Evolutionary conservation across 108 stramenopile species (phyloP), one percentile per base, ranked within the genome.

Genomic region (Nitzschia putrida): DNA sequence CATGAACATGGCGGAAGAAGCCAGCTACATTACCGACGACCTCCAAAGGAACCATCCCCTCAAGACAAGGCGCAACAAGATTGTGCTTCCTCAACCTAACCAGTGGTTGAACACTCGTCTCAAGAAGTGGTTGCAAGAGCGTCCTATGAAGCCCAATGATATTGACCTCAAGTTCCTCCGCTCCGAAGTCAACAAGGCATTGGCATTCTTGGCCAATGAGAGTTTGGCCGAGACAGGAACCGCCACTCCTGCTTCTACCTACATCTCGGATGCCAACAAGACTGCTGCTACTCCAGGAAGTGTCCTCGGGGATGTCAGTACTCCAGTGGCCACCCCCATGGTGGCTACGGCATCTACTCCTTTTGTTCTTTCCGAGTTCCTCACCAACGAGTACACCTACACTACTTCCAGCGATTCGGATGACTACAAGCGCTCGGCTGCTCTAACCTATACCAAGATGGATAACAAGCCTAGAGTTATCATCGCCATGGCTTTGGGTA

Each of bases 81-180:
- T 73, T 41, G 72, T 73, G 20, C 26, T 73, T 41, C 72, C 72
- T 20, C 72, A 73, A 44, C 72, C 72, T 47, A 73, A 73, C 26
- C 72, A 73, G 42, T 73, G 72, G 72, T 44, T 73, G 39, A 73
- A 73, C 45, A 73, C 72, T 18, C 61, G 60, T 34, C 72, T 73
- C 64, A 73, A 73, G 72, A 73, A 58, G 11, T 73, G 72, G 72
- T 39, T 73, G 64, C 44, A 24, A 16, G 72, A 73, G 22, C 53
- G 64, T 3, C 72, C 72, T 2, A 53, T 73, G 56, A 73, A 73
- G 29, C 64, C 63, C 13, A 73, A 65, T 40, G 72, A 73, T 23
- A 73, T 58, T 3, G 72, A 73, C 40, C 53, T 58, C 37, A 22
- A 29, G 23, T 73, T 73, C 18, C 38, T 73, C 9, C 72, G 55